phyloP scores from a whole-genome alignment of 1,139 yeast genomes.

The Suhomyces choctaworum region DNA sequence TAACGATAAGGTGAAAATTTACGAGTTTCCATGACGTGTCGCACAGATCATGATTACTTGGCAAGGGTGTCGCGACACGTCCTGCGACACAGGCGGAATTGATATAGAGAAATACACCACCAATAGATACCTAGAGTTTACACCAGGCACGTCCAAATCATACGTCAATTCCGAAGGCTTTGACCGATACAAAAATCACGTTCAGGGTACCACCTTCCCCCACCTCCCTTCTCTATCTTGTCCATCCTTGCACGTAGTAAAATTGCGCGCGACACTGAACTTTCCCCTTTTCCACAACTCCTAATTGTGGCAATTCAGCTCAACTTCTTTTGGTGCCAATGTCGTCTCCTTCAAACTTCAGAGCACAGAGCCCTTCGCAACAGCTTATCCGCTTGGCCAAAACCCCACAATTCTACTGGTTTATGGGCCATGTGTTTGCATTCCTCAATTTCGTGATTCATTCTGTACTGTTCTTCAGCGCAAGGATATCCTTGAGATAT shows the following conservation, averaged over 20 bases:
- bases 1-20: too few relatives aligned
- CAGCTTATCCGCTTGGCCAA: constrained; percentile 22
- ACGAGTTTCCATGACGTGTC: too few relatives aligned
- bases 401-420: constrained; percentile 57
- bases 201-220: too few relatives aligned
- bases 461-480: constrained; percentile 34
- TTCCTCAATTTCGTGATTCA: constrained; percentile 35
- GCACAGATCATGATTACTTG: too few relatives aligned
- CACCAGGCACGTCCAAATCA: too few relatives aligned
- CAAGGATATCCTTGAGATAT: constrained; percentile 28
- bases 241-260: constrained; percentile 1
- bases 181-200: too few relatives aligned
- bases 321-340: constrained; percentile 1
- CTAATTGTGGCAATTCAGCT: constrained; percentile 3
- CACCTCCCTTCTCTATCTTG: not conserved
- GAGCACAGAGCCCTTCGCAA: constrained; percentile 15
- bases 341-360: constrained; percentile 9
- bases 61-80: too few relatives aligned
- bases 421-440: constrained; percentile 47
- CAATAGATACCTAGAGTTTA: too few relatives aligned
- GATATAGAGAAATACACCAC: too few relatives aligned
- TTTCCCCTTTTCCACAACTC: constrained; percentile 8
- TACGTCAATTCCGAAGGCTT: too few relatives aligned
- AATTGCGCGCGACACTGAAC: constrained; percentile 3
- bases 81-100: too few relatives aligned